Conservation (phyloP, 2,329 filamentous ascomycete species). For the Pyrenochaeta sp. region DNA sequence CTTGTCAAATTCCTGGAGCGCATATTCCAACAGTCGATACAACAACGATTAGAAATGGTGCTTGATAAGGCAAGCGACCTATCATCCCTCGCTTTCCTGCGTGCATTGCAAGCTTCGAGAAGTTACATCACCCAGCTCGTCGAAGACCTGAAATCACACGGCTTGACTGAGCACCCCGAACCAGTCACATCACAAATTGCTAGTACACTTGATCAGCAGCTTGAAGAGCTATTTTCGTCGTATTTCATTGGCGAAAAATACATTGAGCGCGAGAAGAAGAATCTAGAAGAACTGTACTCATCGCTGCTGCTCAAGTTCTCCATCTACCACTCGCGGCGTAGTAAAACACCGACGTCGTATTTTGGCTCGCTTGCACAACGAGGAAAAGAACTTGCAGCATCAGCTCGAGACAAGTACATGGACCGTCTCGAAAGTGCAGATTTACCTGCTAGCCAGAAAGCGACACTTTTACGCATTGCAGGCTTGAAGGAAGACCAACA, state of each 20-base stretch:
- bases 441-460: constrained; percentile 84
- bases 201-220: constrained; percentile 70
- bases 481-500: constrained; percentile 77
- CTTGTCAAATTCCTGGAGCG: constrained; percentile 91
- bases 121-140: constrained; percentile 87
- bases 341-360: constrained; percentile 89
- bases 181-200: constrained; percentile 86
- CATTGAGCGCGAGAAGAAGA: constrained; percentile 70
- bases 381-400: constrained; percentile 85
- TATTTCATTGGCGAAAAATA: constrained; percentile 72
- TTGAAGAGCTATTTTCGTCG: constrained; percentile 71
- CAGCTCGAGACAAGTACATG: constrained; percentile 89
- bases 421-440: constrained; percentile 89
- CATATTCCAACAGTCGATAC: constrained; percentile 97
- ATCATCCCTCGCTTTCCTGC: constrained; percentile 88
- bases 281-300: constrained; percentile 82
- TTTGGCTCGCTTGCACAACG: constrained; percentile 91
- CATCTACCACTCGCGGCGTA: constrained; percentile 87
- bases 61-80: constrained; percentile 92
- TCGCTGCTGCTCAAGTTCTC: constrained; percentile 96
- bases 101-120: constrained; percentile 88
- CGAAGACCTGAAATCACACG: constrained; percentile 92
- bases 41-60: constrained; percentile 94
- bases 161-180: constrained; percentile 93
- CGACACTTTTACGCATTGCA: constrained; percentile 87